phyloP scores from a whole-genome alignment of 176 grass and related monocot species.

The Triticum urartu region DNA sequence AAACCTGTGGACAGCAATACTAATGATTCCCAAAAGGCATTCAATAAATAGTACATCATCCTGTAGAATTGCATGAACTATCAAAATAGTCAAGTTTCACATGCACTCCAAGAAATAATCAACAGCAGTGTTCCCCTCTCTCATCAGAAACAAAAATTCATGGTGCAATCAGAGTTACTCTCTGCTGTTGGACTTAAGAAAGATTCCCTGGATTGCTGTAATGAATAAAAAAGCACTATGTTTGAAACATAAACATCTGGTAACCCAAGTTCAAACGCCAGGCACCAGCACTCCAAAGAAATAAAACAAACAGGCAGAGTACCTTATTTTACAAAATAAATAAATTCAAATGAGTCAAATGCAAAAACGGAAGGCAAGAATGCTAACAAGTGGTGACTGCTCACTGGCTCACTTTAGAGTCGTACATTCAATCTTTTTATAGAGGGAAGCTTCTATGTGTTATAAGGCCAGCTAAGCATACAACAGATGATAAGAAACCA shows the following conservation, averaged over 20 bases:
- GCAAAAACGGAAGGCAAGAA: conserved; percentile 8
- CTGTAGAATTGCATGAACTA: background rate
- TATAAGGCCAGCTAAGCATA: conserved; percentile 24
- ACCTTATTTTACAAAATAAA: background rate
- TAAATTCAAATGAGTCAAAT: background rate
- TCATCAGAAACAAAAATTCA: background rate
- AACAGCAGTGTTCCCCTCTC: background rate
- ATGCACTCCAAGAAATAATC: conserved; percentile 11
- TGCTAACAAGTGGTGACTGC: background rate
- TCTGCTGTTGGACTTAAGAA: background rate
- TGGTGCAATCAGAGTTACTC: background rate
- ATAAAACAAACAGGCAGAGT: background rate
- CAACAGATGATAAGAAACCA: conserved; percentile 1
- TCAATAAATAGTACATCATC: conserved; percentile 4
- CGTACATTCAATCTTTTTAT: conserved; percentile 17
- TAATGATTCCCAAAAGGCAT: conserved; percentile 4
- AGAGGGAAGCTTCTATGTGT: background rate
- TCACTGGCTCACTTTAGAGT: background rate
- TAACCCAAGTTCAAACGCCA: background rate
- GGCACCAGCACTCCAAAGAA: background rate
- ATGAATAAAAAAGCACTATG: background rate
- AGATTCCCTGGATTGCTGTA: background rate
- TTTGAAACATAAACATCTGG: conserved; percentile 24
- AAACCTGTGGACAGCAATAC: conserved; percentile 3
- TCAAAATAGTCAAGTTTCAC: background rate